Evolutionary conservation across 176 grass and related monocot genomes (phyloP).

Genomic region (Carex pumila): DNA sequence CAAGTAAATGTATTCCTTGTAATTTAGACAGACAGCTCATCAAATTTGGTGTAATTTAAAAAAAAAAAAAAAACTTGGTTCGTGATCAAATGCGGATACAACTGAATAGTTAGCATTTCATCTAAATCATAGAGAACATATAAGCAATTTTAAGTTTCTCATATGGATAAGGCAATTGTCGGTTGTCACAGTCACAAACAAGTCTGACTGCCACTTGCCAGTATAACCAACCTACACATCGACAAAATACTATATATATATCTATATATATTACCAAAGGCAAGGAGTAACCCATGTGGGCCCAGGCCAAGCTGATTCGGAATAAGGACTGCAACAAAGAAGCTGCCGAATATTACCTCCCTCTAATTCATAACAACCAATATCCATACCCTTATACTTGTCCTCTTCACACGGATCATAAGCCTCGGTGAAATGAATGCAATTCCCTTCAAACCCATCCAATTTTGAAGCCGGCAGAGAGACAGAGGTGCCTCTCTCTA

Average conservation of each 20-base stretch:
- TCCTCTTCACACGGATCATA: conserved; percentile 16
- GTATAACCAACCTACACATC: neutral
- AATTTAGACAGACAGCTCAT: neutral
- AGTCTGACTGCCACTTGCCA: neutral
- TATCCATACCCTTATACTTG: neutral
- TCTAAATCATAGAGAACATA: neutral
- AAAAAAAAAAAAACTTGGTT: neutral
- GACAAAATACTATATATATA: neutral
- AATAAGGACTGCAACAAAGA: neutral
- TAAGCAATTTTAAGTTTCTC: neutral
- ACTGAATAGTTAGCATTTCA: neutral
- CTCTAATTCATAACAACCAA: conserved; percentile 12
- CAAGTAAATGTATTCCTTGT: neutral
- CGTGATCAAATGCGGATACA: neutral
- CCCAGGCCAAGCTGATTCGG: neutral
- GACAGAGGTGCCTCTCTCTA: conserved; percentile 22
- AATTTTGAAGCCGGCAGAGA: conserved; percentile 13
- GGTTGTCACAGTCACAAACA: neutral
- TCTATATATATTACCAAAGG: neutral
- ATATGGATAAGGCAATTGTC: neutral
- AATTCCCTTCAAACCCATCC: conserved; percentile 12
- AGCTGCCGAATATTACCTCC: neutral
- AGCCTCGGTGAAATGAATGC: conserved; percentile 17
- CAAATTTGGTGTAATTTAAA: neutral
- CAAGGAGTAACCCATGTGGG: conserved; percentile 12